Base-by-base conservation (phyloP, 2,329 filamentous ascomycete species). In the Diaporthe capsici region DNA sequence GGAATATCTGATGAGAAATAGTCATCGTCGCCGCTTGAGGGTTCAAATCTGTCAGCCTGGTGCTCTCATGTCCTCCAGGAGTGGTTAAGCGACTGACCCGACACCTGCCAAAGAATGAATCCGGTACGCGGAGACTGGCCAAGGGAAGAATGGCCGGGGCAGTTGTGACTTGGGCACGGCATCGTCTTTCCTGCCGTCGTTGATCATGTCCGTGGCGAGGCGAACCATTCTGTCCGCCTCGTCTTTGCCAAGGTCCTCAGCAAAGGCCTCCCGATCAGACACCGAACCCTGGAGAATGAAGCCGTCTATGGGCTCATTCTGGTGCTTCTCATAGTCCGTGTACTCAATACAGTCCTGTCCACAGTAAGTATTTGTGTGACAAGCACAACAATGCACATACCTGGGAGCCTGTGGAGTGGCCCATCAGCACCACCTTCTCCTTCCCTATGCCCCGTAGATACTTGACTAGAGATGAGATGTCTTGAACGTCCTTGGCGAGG, bases 1-100 rank as follows among this genome's bases (percentile, higher is more conserved):
- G 86, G 83, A n/a, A 97, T 85, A 81, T 97, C 94, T 3, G 91
- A 92, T n/a, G 94, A 96, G 85, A 98, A 98, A 81, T 94, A 95
- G 82, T 98, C 96, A 82, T 98, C 96, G 75, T 94, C 93, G 13
- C 93, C 94, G 7, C 91, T 90, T 20, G 34, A 25, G 4, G 28
- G 22, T 47, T 15, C 7, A 5, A 42, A 28, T 2, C 2, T 31
- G 34, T 70, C 65, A 70, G 65, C 34, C 47, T 42, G 15, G 15
- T 39, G 65, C 49, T n/a, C n/a, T 28, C 49, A 22, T 22, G n/a
- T 22, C 8, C 4, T 20, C n/a, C 8, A 20, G 20, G 2, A 49
- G 22, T 20, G 8, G 13, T 31, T 13, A 1, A 8, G 20, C 17
- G n/a, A 84, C 88, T 78, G 82, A 91, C 90, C 89, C 88, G 68